A percentile compares a stretch with the other conserved stretches of the same genome.
phyloP scores from a whole-genome alignment of 306 rosid species.

The Crataegus laevigata region DNA sequence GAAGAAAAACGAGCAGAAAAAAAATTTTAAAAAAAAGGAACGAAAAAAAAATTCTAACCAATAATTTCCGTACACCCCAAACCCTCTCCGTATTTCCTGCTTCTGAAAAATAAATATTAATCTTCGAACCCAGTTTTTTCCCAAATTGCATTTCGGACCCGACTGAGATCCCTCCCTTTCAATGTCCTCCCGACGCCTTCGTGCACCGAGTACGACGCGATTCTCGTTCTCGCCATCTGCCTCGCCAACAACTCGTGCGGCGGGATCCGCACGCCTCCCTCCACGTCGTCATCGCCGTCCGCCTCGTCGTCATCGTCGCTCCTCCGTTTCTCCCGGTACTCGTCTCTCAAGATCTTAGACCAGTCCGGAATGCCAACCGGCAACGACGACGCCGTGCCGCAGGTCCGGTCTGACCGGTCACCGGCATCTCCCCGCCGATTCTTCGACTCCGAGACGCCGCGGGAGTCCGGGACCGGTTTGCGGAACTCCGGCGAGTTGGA shows the following conservation, averaged over 20 bases:
- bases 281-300: conserved; percentile 20
- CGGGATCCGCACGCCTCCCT: conserved; percentile 41
- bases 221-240: conserved; percentile 61
- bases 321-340: conserved; percentile 42
- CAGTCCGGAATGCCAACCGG: conserved; percentile 83
- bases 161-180: conserved; percentile 87
- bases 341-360: conserved; percentile 74
- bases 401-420: conserved; percentile 16
- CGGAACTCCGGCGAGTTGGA: conserved; percentile 56
- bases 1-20: background rate
- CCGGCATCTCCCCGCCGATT: background rate
- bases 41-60: background rate
- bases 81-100: background rate
- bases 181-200: conserved; percentile 88
- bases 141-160: conserved; percentile 81
- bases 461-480: conserved; percentile 24
- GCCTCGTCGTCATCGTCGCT: conserved; percentile 20
- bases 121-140: conserved; percentile 85
- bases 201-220: conserved; percentile 74
- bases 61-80: conserved; percentile 18
- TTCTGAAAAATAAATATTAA: background rate
- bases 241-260: conserved; percentile 85
- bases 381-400: conserved; percentile 43
- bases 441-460: conserved; percentile 12
- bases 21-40: background rate